Conservation (phyloP, 805 yeast genomes). For the Candida lessepsii region DNA sequence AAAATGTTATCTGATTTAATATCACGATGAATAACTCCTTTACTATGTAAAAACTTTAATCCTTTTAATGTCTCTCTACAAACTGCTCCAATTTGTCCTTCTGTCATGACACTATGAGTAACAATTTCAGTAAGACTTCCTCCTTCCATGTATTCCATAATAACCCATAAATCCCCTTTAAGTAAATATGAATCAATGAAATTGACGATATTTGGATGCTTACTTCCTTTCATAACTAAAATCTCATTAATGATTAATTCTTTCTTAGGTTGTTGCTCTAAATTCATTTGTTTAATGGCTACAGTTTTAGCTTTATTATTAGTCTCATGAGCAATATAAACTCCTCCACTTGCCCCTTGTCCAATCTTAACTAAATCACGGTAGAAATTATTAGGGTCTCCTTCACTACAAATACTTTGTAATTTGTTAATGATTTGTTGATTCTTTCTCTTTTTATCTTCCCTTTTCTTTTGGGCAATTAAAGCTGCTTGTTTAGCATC, state of each 20-base stretch:
- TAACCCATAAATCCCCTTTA: constrained; percentile 87
- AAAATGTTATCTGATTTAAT: constrained; percentile 93
- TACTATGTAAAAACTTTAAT: constrained; percentile 79
- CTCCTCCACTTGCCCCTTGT: constrained; percentile 98
- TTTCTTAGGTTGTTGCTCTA: constrained; percentile 92
- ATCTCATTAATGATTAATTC: constrained; percentile 94
- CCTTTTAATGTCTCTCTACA: constrained; percentile 90
- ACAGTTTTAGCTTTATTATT: constrained; percentile 53
- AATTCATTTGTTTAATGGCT: constrained; percentile 95
- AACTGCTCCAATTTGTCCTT: constrained; percentile 92
- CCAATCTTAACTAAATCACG: constrained; percentile 80
- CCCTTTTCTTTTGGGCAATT: constrained; percentile 66
- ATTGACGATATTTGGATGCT: constrained; percentile 90
- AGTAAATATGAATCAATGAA: constrained; percentile 82
- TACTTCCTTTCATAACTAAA: constrained; percentile 89
- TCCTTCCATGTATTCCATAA: constrained; percentile 99
- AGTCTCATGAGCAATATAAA: constrained; percentile 76
- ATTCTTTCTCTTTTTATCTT: constrained; percentile 71
- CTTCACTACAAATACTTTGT: constrained; percentile 73
- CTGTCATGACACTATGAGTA: constrained; percentile 84
- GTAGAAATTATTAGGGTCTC: constrained; percentile 77
- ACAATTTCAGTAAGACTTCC: constrained; percentile 96
- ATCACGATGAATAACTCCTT: constrained; percentile 94
- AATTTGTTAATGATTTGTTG: constrained; percentile 70
- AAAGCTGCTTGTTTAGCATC: constrained; percentile 55